Percentiles rank a stretch among this genome's conserved stretches.
These are phyloP conservation scores for Scheffersomyces lignosus DNA, from an alignment of 805 yeast species.

Conservation along the genomic window DNA sequence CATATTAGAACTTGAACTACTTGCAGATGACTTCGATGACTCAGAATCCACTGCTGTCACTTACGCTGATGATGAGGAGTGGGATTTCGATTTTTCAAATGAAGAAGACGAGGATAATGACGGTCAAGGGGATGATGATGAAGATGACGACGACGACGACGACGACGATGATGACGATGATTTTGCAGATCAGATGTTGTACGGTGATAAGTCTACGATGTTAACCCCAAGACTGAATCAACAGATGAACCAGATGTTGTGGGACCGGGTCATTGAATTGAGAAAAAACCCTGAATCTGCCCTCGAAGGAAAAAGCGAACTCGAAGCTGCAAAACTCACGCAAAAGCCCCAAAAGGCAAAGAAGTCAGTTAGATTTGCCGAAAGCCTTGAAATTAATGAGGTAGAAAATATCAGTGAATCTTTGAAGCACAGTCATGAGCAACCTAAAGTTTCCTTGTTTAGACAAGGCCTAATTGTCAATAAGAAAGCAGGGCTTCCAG, in stretches of 20 bases:
- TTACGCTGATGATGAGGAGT: constrained; percentile 35
- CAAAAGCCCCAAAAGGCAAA: constrained; percentile 12
- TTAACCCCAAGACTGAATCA: constrained; percentile 11
- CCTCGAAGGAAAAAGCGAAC: background rate
- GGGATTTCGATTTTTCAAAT: constrained; percentile 34
- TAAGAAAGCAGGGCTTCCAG: no score
- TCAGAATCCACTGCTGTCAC: constrained; percentile 17
- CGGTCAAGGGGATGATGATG: constrained; percentile 12
- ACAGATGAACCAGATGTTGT: constrained; percentile 26
- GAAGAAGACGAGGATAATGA: constrained; percentile 38
- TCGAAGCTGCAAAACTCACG: background rate
- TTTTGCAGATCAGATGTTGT: constrained; percentile 30
- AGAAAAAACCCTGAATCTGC: constrained; percentile 15
- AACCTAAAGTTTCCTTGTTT: constrained; percentile 9
- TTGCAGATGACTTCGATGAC: constrained; percentile 49
- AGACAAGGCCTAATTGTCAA: constrained; percentile 7
- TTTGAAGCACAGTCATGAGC: constrained; percentile 28
- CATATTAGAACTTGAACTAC: constrained; percentile 51
- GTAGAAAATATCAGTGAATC: constrained; percentile 57
- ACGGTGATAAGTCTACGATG: constrained; percentile 17
- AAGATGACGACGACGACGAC: constrained; percentile 24
- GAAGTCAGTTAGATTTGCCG: constrained; percentile 57
- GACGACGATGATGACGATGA: constrained; percentile 26
- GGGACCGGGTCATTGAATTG: constrained; percentile 40
- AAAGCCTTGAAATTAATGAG: constrained; percentile 55